Conservation (phyloP, 371 early-diverging fungal species). For the Rhizopus arrhizus region DNA sequence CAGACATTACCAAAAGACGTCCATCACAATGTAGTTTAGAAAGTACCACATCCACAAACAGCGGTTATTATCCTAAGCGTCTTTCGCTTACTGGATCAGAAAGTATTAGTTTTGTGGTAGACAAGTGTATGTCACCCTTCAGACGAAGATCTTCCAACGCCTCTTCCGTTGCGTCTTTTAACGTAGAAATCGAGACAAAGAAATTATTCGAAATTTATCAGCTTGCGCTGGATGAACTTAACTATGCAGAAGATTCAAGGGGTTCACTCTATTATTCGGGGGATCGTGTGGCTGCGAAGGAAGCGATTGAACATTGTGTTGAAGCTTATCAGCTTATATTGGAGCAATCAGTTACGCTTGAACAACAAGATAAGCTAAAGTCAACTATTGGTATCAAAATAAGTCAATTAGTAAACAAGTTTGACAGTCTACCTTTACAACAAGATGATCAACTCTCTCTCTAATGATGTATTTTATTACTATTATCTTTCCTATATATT, state of each 20-base stretch:
- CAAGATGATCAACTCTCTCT: slow-evolving; percentile 20
- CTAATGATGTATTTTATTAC: background rate
- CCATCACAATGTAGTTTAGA: slow-evolving; percentile 27
- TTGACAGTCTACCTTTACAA: slow-evolving; percentile 22
- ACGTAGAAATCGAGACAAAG: slow-evolving; percentile 12
- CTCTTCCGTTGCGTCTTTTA: slow-evolving; percentile 6
- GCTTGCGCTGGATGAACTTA: slow-evolving; percentile 31
- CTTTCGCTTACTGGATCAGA: slow-evolving; percentile 16
- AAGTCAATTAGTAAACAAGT: slow-evolving; percentile 23
- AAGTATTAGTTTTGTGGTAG: slow-evolving; percentile 1
- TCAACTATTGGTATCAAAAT: slow-evolving; percentile 24
- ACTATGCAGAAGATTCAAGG: slow-evolving; percentile 43
- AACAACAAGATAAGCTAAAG: slow-evolving; percentile 15
- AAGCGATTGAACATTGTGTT: slow-evolving; percentile 39
- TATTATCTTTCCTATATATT: background rate
- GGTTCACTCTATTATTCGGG: slow-evolving; percentile 46
- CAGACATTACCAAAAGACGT: slow-evolving; percentile 25
- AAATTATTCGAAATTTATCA: slow-evolving; percentile 16
- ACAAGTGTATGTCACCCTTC: slow-evolving; percentile 25
- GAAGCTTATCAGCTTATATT: slow-evolving; percentile 13
- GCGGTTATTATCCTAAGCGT: slow-evolving; percentile 7
- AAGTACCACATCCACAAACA: slow-evolving; percentile 6
- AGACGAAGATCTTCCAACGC: slow-evolving; percentile 14
- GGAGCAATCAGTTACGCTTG: background rate
- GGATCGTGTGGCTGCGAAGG: slow-evolving; percentile 39